These are phyloP conservation scores for Oxyria digyna DNA, from an alignment of 148 eudicot genomes.

Conservation along the genomic window DNA sequence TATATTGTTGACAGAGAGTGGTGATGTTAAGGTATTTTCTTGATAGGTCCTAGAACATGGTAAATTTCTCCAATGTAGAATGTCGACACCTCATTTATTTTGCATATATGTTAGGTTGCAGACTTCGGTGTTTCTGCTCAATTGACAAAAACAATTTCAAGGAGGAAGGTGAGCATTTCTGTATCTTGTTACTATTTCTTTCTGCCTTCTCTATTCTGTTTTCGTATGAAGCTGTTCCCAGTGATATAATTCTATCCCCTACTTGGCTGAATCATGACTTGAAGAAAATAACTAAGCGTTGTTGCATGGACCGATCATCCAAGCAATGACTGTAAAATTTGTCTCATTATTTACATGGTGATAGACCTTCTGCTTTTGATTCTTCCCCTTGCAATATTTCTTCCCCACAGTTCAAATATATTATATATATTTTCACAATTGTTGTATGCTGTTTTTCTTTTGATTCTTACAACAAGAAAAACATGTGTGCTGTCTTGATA, in stretches of 20 bases:
- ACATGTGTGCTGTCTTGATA: neutral
- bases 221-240: neutral
- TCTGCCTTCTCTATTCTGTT: neutral
- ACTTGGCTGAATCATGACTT: neutral
- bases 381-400: neutral
- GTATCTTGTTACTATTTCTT: neutral
- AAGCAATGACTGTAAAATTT: neutral
- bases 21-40: constrained; percentile 86
- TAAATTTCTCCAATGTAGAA: neutral
- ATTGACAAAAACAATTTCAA: constrained; percentile 85
- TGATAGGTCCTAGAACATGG: neutral
- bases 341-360: neutral
- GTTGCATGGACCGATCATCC: neutral
- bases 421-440: neutral
- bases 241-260: neutral
- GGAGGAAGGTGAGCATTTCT: constrained; percentile 61
- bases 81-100: neutral
- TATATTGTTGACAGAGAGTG: constrained; percentile 90
- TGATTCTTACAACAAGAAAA: neutral
- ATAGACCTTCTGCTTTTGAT: neutral
- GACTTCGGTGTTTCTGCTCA: constrained; percentile 99
- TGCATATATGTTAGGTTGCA: constrained; percentile 56
- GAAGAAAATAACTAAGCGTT: neutral
- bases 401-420: neutral
- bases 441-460: neutral